These are phyloP conservation scores for Ogataea wickerhamii DNA, from an alignment of 805 yeast genomes.

Conservation along the genomic window DNA sequence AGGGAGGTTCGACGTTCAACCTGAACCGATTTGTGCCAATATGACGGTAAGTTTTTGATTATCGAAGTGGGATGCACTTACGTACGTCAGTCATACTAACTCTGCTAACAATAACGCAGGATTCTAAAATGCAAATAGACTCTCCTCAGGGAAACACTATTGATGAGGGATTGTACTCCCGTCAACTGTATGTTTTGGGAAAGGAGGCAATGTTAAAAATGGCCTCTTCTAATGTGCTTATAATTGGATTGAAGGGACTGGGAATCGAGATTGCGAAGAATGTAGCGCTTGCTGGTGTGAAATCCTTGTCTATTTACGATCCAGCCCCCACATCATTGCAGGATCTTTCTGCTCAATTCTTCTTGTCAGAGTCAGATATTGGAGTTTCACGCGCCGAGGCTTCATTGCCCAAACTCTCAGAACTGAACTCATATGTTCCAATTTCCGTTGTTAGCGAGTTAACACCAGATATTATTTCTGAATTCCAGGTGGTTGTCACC, in stretches of 20 bases:
- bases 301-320: slow-evolving; percentile 81
- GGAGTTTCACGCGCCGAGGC: slow-evolving; percentile 77
- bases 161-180: slow-evolving; percentile 92
- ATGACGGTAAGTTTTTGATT: too few relatives aligned
- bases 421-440: slow-evolving; percentile 89
- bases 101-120: too few relatives aligned
- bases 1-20: too few relatives aligned
- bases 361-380: slow-evolving; percentile 63
- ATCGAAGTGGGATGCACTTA: too few relatives aligned
- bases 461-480: slow-evolving; percentile 47
- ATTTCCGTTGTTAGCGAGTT: slow-evolving; percentile 60
- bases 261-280: slow-evolving; percentile 97
- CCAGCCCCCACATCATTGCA: slow-evolving; percentile 61
- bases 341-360: slow-evolving; percentile 89
- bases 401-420: slow-evolving; percentile 65
- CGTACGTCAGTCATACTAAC: too few relatives aligned
- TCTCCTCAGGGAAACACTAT: slow-evolving; percentile 47
- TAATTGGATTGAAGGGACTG: slow-evolving; percentile 86
- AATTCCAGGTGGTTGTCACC: slow-evolving; percentile 80
- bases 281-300: slow-evolving; percentile 95
- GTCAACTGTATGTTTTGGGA: slow-evolving; percentile 95
- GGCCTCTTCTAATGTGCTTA: slow-evolving; percentile 90
- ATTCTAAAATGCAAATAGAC: slow-evolving; percentile 41
- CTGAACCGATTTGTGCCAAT: too few relatives aligned
- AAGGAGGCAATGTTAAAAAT: slow-evolving; percentile 97